Percentiles rank a stretch among this genome's conserved stretches.
These are phyloP conservation scores for Fusarium sp. DNA, from an alignment of 2,329 filamentous ascomycete species.

Conservation along the genomic window DNA sequence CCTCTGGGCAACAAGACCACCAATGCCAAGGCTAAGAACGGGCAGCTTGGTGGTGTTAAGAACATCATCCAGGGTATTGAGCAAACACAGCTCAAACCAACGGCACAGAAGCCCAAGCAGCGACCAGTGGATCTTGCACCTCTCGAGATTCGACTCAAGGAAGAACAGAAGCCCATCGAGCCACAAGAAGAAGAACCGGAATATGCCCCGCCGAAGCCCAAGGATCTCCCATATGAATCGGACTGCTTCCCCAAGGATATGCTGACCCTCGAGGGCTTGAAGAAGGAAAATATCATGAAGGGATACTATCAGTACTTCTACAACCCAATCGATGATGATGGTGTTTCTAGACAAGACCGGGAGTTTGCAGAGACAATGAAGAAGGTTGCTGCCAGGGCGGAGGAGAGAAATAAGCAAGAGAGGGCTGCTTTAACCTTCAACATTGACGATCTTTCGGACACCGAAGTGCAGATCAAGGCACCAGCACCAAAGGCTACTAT, in stretches of 20 bases:
- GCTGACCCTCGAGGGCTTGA: constrained; percentile 67
- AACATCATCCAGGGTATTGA: constrained; percentile 67
- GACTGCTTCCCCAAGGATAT: constrained; percentile 71
- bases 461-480: constrained; percentile 48
- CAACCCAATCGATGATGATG: constrained; percentile 74
- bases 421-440: constrained; percentile 72
- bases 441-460: constrained; percentile 56
- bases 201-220: constrained; percentile 83
- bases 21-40: constrained; percentile 82
- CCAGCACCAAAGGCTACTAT: constrained; percentile 2
- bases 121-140: constrained; percentile 62
- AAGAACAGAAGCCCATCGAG: constrained; percentile 57
- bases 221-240: constrained; percentile 73
- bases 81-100: constrained; percentile 70
- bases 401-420: constrained; percentile 74
- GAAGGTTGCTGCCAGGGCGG: constrained; percentile 64
- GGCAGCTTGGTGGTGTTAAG: constrained; percentile 74
- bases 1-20: constrained; percentile 95
- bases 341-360: constrained; percentile 70
- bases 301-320: constrained; percentile 71
- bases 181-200: constrained; percentile 76
- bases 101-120: constrained; percentile 68
- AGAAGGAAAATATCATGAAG: constrained; percentile 67
- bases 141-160: constrained; percentile 72
- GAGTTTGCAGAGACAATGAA: constrained; percentile 66